phyloP scores from a whole-genome alignment of 2,329 filamentous ascomycete species.

The Cladosporium oxysporum region DNA sequence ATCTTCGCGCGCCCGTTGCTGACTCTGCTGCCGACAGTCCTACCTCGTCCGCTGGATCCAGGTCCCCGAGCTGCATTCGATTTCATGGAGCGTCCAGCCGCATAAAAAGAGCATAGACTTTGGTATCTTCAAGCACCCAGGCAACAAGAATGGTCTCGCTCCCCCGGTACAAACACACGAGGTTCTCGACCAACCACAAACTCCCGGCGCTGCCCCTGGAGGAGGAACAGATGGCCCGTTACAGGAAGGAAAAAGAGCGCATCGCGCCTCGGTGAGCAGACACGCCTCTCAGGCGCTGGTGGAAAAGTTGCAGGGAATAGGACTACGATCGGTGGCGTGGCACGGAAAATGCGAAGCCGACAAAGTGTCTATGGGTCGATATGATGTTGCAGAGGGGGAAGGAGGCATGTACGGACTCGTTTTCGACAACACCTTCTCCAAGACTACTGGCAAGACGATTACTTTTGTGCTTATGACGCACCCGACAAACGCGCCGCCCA shows the following conservation, averaged over 20 bases:
- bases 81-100: conserved; percentile 96
- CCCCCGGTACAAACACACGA: conserved; percentile 45
- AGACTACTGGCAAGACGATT: conserved; percentile 88
- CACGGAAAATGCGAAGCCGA: conserved; percentile 94
- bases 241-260: conserved; percentile 45
- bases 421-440: conserved; percentile 98
- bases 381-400: conserved; percentile 72
- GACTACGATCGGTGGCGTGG: conserved; percentile 70
- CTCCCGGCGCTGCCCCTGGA: conserved; percentile 30
- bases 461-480: conserved; percentile 95
- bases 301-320: conserved; percentile 64
- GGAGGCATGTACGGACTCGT: conserved; percentile 95
- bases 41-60: conserved; percentile 98
- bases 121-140: conserved; percentile 95
- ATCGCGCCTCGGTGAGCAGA: conserved; percentile 43
- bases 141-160: conserved; percentile 61
- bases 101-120: conserved; percentile 99
- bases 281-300: conserved; percentile 61
- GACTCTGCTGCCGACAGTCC: conserved; percentile 60
- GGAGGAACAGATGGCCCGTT: conserved; percentile 36
- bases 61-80: conserved; percentile 84
- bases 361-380: conserved; percentile 87
- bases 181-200: conserved; percentile 44
- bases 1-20: conserved; percentile 1
- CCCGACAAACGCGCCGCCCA: conserved; percentile 76